phyloP scores from a whole-genome alignment of 352 stramenopile genomes.

The Pythium dissotocum region DNA sequence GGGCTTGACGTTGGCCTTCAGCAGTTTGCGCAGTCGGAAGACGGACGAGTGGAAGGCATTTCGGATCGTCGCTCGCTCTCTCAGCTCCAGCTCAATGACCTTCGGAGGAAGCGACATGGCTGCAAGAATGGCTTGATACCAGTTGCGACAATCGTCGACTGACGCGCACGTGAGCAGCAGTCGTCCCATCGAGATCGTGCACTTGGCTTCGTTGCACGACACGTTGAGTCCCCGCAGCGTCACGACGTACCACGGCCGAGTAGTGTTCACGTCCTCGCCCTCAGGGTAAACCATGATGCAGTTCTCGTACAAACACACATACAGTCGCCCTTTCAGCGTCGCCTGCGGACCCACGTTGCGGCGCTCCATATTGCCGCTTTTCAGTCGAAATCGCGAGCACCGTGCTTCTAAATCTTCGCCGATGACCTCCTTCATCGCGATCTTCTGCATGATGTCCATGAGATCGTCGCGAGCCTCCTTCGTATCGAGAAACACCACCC shows the following conservation, averaged over 20 bases:
- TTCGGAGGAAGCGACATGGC: conserved; percentile 60
- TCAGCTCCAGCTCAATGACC: conserved; percentile 79
- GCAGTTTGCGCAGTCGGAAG: conserved; percentile 63
- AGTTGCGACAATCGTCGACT: conserved; percentile 53
- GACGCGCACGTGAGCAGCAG: conserved; percentile 59
- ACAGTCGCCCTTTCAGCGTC: conserved; percentile 73
- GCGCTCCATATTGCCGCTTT: conserved; percentile 64
- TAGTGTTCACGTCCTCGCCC: conserved; percentile 48
- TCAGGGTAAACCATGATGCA: conserved; percentile 80
- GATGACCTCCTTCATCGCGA: conserved; percentile 60
- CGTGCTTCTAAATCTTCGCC: conserved; percentile 70
- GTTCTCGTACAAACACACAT: conserved; percentile 80
- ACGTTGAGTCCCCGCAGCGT: conserved; percentile 67
- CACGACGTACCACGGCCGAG: conserved; percentile 78
- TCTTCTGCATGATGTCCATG: conserved; percentile 68
- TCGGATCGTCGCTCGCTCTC: conserved; percentile 72
- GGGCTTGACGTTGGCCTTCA: conserved; percentile 79
- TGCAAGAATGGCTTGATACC: conserved; percentile 71
- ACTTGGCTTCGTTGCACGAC: conserved; percentile 66
- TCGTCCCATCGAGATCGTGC: conserved; percentile 60
- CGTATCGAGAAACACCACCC: conserved; percentile 81
- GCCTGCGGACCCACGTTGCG: conserved; percentile 79
- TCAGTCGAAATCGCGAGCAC: conserved; percentile 71
- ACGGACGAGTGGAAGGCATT: conserved; percentile 68
- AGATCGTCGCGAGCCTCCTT: conserved; percentile 71